Evolutionary conservation across 2,329 filamentous ascomycete genomes (phyloP), one percentile per base, ranked within the genome.

Genomic region (Capronia epimyces): DNA sequence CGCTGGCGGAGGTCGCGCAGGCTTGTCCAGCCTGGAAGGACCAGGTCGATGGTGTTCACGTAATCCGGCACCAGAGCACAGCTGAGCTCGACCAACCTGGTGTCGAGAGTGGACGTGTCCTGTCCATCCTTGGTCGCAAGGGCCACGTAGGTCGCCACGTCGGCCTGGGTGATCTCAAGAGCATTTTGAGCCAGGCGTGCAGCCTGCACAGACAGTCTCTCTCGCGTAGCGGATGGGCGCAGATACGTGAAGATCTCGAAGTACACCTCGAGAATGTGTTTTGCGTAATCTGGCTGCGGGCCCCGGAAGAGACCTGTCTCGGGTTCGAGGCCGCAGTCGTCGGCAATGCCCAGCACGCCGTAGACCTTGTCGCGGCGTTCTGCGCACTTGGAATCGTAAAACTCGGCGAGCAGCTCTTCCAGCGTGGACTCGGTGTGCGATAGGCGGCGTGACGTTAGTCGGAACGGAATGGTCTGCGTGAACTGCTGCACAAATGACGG

Each of bases 321-420:
- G 13, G 46, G 41, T 5, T 50, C 34, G 16, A 40, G 42, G 21
- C 42, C 45, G 31, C 56, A 60, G 43, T 62, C 59, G 29, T 52
- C 49, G 4, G 59, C 58, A 20, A 62, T 55, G 2, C 58, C 59
- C 2, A 62, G 52, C 25, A 62, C 53, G 18, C 58, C 58, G 46
- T 56, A 60, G 44, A 63, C 54, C 49, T 60, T 56, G 37, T 63
- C 61, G 15, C 55, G 51, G 1, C 49, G 49, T 24, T 61, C 53
- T 1, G 59, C 50, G 32, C 58, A 62, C 27, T 51, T 49, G 4
- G 61, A 58, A 43, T 60, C 58, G 41, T 55, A 54, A 40, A 59
- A 60, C 40, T 60, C 58, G 20, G 44, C 18, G 5, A 60, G 48
- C 32, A 60, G 32, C n/a, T 59, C 58, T 16, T 56, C 49, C 7